Evolutionary conservation across 2,329 filamentous ascomycete species (phyloP).

Genomic region (Penicillium sp.): DNA sequence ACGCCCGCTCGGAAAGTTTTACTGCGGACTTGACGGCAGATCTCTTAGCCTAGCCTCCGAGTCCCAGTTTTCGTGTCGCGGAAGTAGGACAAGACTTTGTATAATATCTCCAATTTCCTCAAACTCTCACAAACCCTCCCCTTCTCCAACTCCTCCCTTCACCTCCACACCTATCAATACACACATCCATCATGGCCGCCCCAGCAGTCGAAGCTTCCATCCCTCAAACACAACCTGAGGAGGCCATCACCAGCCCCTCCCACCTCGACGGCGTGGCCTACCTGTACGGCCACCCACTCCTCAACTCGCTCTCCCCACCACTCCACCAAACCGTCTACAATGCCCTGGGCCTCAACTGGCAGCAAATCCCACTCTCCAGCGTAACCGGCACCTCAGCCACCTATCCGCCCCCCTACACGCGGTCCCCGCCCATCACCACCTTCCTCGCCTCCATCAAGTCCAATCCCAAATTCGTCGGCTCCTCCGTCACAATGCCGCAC

Average conservation of each 20-base stretch:
- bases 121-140: not conserved
- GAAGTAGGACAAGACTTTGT: not conserved
- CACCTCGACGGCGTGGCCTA: conserved; percentile 55
- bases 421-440: conserved; percentile 37
- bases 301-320: conserved; percentile 59
- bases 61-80: not conserved
- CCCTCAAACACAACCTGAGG: conserved; percentile 27
- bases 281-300: conserved; percentile 59
- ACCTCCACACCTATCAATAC: not conserved
- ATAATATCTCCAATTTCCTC: conserved; percentile 3
- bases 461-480: conserved; percentile 55
- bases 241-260: conserved; percentile 34
- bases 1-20: not conserved
- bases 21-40: conserved; percentile 1
- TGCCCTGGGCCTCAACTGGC: conserved; percentile 54
- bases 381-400: conserved; percentile 32
- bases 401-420: conserved; percentile 39
- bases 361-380: conserved; percentile 51
- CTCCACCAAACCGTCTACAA: conserved; percentile 59
- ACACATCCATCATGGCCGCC: conserved; percentile 27
- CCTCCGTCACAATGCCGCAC: conserved; percentile 80
- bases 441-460: conserved; percentile 39
- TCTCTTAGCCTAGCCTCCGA: not conserved
- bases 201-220: conserved; percentile 14
- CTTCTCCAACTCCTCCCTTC: not conserved